These are phyloP conservation scores for Russula ochroleuca DNA, from an alignment of 768 basidiomycete genomes.

Conservation along the genomic window DNA sequence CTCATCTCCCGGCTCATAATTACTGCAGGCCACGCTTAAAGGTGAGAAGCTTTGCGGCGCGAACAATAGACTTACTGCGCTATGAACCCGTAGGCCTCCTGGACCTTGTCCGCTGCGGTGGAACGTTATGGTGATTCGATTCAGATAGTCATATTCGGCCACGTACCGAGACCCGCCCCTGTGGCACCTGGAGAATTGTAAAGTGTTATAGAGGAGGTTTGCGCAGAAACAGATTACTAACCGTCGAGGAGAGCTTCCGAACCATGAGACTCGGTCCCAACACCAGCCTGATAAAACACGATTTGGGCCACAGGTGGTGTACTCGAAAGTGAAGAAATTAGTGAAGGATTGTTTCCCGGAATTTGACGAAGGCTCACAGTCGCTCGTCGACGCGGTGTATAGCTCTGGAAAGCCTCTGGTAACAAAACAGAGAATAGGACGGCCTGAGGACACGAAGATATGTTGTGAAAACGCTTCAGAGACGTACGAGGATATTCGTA, in stretches of 20 bases:
- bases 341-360: not conserved
- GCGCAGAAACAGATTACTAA: slow-evolving; percentile 28
- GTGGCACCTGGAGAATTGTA: slow-evolving; percentile 48
- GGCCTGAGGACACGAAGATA: not conserved
- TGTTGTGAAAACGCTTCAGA: not conserved
- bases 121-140: slow-evolving; percentile 6
- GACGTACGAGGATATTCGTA: slow-evolving; percentile 34
- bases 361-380: slow-evolving; percentile 25
- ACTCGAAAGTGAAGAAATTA: slow-evolving; percentile 21
- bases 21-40: slow-evolving; percentile 39
- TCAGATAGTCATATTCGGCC: not conserved
- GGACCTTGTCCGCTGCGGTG: slow-evolving; percentile 60
- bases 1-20: slow-evolving; percentile 69
- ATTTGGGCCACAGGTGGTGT: slow-evolving; percentile 33
- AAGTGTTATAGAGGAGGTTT: slow-evolving; percentile 1
- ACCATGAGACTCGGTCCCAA: slow-evolving; percentile 53
- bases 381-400: slow-evolving; percentile 35
- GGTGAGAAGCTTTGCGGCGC: not conserved
- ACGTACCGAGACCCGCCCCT: slow-evolving; percentile 55
- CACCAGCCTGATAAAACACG: slow-evolving; percentile 36
- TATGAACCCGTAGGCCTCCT: slow-evolving; percentile 77
- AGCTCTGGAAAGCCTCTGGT: slow-evolving; percentile 33
- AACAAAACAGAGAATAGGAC: not conserved
- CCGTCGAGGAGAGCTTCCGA: slow-evolving; percentile 62
- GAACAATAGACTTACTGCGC: slow-evolving; percentile 52